Evolutionary conservation across 768 basidiomycete genomes (phyloP), one percentile per base, ranked within the genome.

Genomic region (Boletus fagicola): DNA sequence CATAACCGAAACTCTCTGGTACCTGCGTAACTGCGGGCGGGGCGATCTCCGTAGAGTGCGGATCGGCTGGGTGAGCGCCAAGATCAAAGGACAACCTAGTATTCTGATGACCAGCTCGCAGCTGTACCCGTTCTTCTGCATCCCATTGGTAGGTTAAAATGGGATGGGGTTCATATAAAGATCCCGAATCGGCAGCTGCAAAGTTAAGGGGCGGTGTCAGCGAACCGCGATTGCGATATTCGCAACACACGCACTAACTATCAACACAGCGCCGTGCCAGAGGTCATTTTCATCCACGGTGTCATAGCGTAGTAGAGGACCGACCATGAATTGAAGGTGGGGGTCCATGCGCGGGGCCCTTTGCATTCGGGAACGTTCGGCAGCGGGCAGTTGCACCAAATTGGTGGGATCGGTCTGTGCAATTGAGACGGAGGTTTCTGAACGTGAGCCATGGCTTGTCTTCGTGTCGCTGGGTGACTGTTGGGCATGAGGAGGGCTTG

Each of bases 241-340:
- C 6, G 20, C 12, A 15, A n/a, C 4, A 43, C 50, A 88, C 88
- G 74, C 61, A 90, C 88, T 92, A 62, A 98, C 93, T 54, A 98
- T 80, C 72, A 99, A 74, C 12, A 85, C 92, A 13, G 89, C 91
- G 8, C 94, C 96, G 59, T 87, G 81, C 92, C 94, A 99, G 36
- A 94, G 75, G 18, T 86, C 84, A 24, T 83, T 76, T 58, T 85
- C 77, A 62, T 91, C 87, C 26, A 91, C 82, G 0, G 94, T 98
- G 68, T 98, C 94, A 66, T 93, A 98, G 42, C 90, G 85, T 59
- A 98, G 74, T 18, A 98, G 76, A 22, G 94, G 94, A 0, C 94
- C 94, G 54, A 90, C 92, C 92, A 96, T 94, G 65, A 95, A 83
- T 70, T 90, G 87, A 28, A 97, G 79, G 72, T 89, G 82, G 10